Conservation (phyloP, 768 basidiomycete species). For the Amanita brunnescens region DNA sequence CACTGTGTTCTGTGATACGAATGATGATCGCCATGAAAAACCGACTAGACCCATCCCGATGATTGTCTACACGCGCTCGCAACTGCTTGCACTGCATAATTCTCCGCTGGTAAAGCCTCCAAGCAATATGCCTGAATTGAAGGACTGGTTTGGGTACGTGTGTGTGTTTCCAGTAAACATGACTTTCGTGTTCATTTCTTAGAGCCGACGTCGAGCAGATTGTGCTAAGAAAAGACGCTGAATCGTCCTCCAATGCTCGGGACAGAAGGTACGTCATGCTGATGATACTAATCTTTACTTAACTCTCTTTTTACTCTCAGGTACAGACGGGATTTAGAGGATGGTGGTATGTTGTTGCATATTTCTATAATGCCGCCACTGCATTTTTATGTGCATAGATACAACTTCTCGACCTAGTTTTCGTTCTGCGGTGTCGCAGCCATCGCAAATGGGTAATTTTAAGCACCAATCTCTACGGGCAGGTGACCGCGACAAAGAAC, state of each 20-base stretch:
- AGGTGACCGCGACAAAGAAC: constrained; percentile 39
- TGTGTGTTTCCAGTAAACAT: constrained; percentile 11
- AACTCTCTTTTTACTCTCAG: constrained; percentile 26
- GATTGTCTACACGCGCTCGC: constrained; percentile 59
- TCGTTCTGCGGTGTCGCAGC: constrained; percentile 65
- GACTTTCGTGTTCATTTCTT: constrained; percentile 13
- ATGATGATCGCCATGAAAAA: neutral
- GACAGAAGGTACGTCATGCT: constrained; percentile 53
- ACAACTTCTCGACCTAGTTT: constrained; percentile 56
- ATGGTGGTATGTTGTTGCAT: constrained; percentile 41
- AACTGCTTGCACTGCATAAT: constrained; percentile 58
- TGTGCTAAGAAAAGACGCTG: constrained; percentile 61
- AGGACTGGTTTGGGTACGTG: constrained; percentile 85
- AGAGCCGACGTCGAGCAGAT: constrained; percentile 58
- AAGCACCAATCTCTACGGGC: constrained; percentile 78
- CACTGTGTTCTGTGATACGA: no score
- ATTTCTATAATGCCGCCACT: constrained; percentile 2
- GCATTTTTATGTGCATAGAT: constrained; percentile 25
- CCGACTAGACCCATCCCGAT: constrained; percentile 22
- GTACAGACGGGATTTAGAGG: constrained; percentile 71
- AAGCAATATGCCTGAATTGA: constrained; percentile 69
- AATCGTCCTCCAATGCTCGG: constrained; percentile 46
- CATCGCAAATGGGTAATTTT: constrained; percentile 91
- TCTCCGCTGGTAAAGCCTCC: constrained; percentile 74
- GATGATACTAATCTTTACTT: constrained; percentile 8